These are phyloP conservation scores for Torulaspora pretoriensis DNA, from an alignment of 1,139 yeast species.

Conservation along the genomic window DNA sequence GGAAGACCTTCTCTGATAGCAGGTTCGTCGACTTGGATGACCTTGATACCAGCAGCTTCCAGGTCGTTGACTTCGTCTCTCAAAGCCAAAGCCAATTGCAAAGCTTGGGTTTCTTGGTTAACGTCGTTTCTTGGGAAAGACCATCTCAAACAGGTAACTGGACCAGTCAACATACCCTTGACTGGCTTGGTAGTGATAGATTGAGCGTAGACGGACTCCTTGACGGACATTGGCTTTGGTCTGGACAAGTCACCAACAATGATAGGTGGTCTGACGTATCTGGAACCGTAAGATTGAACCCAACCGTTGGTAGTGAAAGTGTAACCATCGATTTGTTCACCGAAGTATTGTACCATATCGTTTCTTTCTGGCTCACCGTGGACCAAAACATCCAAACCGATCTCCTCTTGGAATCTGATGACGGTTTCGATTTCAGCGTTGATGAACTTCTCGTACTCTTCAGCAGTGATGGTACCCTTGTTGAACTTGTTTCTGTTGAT, in stretches of 20 bases:
- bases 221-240: constrained; percentile 97
- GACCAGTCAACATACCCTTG: constrained; percentile 99
- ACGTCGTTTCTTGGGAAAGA: constrained; percentile 99
- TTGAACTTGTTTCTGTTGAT: constrained; percentile 95
- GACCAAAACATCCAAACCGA: constrained; percentile 94
- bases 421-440: constrained; percentile 94
- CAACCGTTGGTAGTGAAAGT: constrained; percentile 98
- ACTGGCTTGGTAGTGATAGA: constrained; percentile 91
- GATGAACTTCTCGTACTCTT: constrained; percentile 93
- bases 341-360: constrained; percentile 99
- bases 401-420: constrained; percentile 97
- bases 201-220: constrained; percentile 99
- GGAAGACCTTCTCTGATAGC: constrained; percentile 99
- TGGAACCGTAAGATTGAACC: constrained; percentile 99
- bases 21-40: constrained; percentile 99
- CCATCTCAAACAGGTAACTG: constrained; percentile 99
- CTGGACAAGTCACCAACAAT: constrained; percentile 98
- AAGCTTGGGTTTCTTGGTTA: constrained; percentile 89
- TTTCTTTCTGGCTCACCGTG: constrained; percentile 99
- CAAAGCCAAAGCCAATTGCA: constrained; percentile 95
- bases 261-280: constrained; percentile 99
- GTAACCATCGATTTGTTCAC: constrained; percentile 97
- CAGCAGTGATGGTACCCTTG: constrained; percentile 93
- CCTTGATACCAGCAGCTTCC: constrained; percentile 96
- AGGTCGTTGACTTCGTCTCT: constrained; percentile 98